These are phyloP conservation scores for Plasmodium gonderi DNA, from an alignment of 169 alveolate genomes.

Conservation along the genomic window DNA sequence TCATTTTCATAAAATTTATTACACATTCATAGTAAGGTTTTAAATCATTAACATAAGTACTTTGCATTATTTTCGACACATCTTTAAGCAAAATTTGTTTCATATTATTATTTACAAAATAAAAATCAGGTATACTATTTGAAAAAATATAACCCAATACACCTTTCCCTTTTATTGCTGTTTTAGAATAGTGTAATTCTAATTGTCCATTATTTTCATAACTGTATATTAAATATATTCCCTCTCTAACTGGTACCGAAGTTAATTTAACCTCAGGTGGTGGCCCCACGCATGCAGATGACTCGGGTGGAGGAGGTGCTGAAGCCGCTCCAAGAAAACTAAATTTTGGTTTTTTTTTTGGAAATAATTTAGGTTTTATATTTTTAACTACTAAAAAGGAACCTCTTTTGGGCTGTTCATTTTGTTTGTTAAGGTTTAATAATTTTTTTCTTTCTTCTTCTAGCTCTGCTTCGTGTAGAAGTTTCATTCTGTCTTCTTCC, in stretches of 20 bases:
- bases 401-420: conserved; percentile 1
- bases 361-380: conserved; percentile 5
- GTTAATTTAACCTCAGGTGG: conserved; percentile 60
- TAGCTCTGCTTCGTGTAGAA: neutral
- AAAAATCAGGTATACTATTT: conserved; percentile 75
- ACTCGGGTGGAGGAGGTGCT: conserved; percentile 64
- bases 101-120: conserved; percentile 75
- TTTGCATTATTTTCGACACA: conserved; percentile 76
- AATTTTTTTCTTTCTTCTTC: neutral
- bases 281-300: conserved; percentile 18
- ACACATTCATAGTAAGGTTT: conserved; percentile 81
- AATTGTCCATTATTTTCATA: conserved; percentile 55
- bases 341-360: conserved; percentile 42
- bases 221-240: conserved; percentile 42
- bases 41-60: conserved; percentile 81
- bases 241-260: conserved; percentile 7
- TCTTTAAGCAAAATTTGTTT: conserved; percentile 70
- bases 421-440: neutral
- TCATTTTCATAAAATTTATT: conserved; percentile 76
- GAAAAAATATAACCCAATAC: conserved; percentile 74
- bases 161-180: conserved; percentile 32
- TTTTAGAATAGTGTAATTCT: conserved; percentile 55
- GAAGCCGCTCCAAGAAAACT: conserved; percentile 66
- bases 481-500: conserved; percentile 30
- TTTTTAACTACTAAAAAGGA: conserved; percentile 8